phyloP scores from a whole-genome alignment of 768 basidiomycete genomes.

The Peribolospora baueri region DNA sequence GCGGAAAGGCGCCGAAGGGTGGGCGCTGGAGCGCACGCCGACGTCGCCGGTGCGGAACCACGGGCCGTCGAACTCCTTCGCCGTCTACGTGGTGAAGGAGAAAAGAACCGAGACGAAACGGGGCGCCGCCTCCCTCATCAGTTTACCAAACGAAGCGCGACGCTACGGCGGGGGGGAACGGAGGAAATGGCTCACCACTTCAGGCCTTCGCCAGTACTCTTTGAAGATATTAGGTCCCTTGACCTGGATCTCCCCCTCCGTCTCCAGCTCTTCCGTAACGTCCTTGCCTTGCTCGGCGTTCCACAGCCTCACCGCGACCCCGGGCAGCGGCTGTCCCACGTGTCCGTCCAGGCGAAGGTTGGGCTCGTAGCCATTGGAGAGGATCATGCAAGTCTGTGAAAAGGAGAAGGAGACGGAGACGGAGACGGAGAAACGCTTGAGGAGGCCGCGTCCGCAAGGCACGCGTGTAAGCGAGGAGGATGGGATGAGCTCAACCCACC shows the following conservation, averaged over 20 bases:
- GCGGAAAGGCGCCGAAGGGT: slow-evolving; percentile 7
- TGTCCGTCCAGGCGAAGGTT: slow-evolving; percentile 10
- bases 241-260: slow-evolving; percentile 14
- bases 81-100: slow-evolving; percentile 2
- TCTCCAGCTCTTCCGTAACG: slow-evolving; percentile 10
- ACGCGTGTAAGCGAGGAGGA: too few species aligned
- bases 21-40: slow-evolving; percentile 10
- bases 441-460: too few species aligned
- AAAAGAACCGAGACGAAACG: too few species aligned
- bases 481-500: slow-evolving; percentile 4
- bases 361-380: not conserved
- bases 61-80: slow-evolving; percentile 14
- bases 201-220: slow-evolving; percentile 7
- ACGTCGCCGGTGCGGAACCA: slow-evolving; percentile 19
- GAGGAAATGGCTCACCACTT: not conserved
- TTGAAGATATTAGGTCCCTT: slow-evolving; percentile 13
- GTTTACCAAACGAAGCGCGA: too few species aligned
- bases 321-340: slow-evolving; percentile 15
- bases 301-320: slow-evolving; percentile 13
- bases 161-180: too few species aligned
- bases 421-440: too few species aligned
- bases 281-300: slow-evolving; percentile 7
- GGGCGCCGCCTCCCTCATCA: too few species aligned
- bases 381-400: slow-evolving; percentile 6
- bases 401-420: slow-evolving; percentile 7